Percentiles rank a stretch among this genome's conserved stretches.
These are phyloP conservation scores for Stropharia rugosoannulata DNA, from an alignment of 768 basidiomycete genomes.

Conservation along the genomic window DNA sequence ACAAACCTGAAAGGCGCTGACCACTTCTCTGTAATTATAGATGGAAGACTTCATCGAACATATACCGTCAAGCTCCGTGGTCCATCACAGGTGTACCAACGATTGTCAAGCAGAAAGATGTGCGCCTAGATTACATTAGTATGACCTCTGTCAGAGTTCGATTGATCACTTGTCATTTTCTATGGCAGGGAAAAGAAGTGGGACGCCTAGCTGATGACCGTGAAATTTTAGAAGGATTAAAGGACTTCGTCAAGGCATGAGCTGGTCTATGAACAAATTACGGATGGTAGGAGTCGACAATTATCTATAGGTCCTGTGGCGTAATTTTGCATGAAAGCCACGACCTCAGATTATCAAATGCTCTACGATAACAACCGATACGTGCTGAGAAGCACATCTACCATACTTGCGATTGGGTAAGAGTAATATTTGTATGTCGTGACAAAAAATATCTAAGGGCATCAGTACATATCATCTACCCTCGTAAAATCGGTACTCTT, in stretches of 20 bases:
- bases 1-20: not conserved
- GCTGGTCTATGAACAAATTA: conserved; percentile 34
- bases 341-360: too few relatives aligned
- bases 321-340: too few relatives aligned
- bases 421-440: conserved; percentile 29
- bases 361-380: too few relatives aligned
- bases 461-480: not conserved
- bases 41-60: conserved; percentile 62
- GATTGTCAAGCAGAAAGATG: conserved; percentile 58
- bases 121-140: conserved; percentile 30
- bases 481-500: conserved; percentile 65
- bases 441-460: too few relatives aligned
- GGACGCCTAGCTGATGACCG: conserved; percentile 43
- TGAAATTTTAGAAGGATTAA: conserved; percentile 29
- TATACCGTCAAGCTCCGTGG: conserved; percentile 66
- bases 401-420: too few relatives aligned
- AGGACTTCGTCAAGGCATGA: conserved; percentile 25
- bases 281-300: too few relatives aligned
- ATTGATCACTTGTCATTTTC: not conserved
- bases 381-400: too few relatives aligned
- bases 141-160: conserved; percentile 3
- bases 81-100: conserved; percentile 61
- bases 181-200: conserved; percentile 34
- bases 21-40: conserved; percentile 32
- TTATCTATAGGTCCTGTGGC: too few relatives aligned